phyloP scores from a whole-genome alignment of 2,329 filamentous ascomycete species.

The Juglanconis oblonga region DNA sequence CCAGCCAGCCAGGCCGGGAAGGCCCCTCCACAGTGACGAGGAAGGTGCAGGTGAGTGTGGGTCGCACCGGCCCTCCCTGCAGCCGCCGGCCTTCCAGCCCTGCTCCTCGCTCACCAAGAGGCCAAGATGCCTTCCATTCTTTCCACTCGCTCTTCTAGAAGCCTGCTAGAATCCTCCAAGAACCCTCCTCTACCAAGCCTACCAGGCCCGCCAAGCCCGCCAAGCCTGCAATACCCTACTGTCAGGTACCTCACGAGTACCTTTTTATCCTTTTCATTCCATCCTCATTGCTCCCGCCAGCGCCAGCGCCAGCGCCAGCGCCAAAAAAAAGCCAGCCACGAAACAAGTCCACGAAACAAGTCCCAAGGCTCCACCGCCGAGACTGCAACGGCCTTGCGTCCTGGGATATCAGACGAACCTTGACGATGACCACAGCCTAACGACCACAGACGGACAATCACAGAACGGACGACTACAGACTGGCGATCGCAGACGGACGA shows the following conservation, averaged over 20 bases:
- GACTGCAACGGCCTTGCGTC: no score
- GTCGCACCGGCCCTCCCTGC: neutral
- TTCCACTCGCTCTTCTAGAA: constrained; percentile 9
- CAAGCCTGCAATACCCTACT: constrained; percentile 2
- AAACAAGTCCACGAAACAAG: neutral
- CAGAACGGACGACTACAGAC: neutral
- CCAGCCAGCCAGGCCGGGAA: neutral
- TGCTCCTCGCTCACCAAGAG: no score
- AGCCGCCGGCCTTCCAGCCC: neutral
- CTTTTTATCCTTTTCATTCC: neutral
- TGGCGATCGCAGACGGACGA: no score
- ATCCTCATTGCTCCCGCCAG: neutral
- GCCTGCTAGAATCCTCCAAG: constrained; percentile 3
- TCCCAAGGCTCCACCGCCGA: no score
- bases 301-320: neutral
- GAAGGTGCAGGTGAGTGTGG: neutral
- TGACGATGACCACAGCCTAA: neutral
- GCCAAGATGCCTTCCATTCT: neutral
- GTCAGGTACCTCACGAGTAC: constrained; percentile 8
- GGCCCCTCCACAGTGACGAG: neutral
- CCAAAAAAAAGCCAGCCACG: neutral
- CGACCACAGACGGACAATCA: neutral
- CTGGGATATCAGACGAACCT: neutral
- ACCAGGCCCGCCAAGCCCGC: no score
- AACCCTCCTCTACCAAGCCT: neutral